Conservation (phyloP, 768 basidiomycete species). For the Boletus tomentosulus region DNA sequence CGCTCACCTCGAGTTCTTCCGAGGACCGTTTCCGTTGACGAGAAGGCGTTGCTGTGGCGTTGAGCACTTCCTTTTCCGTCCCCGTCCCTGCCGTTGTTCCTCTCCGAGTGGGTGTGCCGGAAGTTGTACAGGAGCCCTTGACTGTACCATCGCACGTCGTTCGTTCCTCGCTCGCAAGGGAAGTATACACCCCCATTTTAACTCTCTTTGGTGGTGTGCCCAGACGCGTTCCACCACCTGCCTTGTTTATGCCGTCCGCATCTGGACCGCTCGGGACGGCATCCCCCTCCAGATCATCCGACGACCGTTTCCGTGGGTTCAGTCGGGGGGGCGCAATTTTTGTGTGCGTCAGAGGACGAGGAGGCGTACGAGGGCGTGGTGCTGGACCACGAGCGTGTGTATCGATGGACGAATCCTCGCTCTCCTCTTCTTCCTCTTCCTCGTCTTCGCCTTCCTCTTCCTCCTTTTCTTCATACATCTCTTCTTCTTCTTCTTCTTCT, state of each 20-base stretch:
- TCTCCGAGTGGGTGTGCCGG: not conserved
- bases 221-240: slow-evolving; percentile 7
- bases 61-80: slow-evolving; percentile 1
- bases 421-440: slow-evolving; percentile 24
- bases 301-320: slow-evolving; percentile 35
- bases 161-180: slow-evolving; percentile 6
- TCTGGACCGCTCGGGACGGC: not conserved
- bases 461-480: slow-evolving; percentile 22
- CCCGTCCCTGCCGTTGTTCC: not conserved
- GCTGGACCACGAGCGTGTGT: not conserved
- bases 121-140: not conserved
- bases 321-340: slow-evolving; percentile 11
- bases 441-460: slow-evolving; percentile 27
- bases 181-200: slow-evolving; percentile 19
- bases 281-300: slow-evolving; percentile 35
- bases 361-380: slow-evolving; percentile 4
- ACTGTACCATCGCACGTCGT: not conserved
- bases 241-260: not conserved
- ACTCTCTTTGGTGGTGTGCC: slow-evolving; percentile 42
- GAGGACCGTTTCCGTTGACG: slow-evolving; percentile 46
- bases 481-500: slow-evolving; percentile 30
- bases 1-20: slow-evolving; percentile 40
- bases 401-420: slow-evolving; percentile 19
- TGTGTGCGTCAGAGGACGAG: not conserved
- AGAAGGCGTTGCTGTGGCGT: slow-evolving; percentile 2